These are phyloP conservation scores for Cladosporium halotolerans DNA, from an alignment of 2,329 filamentous ascomycete species.

Conservation along the genomic window DNA sequence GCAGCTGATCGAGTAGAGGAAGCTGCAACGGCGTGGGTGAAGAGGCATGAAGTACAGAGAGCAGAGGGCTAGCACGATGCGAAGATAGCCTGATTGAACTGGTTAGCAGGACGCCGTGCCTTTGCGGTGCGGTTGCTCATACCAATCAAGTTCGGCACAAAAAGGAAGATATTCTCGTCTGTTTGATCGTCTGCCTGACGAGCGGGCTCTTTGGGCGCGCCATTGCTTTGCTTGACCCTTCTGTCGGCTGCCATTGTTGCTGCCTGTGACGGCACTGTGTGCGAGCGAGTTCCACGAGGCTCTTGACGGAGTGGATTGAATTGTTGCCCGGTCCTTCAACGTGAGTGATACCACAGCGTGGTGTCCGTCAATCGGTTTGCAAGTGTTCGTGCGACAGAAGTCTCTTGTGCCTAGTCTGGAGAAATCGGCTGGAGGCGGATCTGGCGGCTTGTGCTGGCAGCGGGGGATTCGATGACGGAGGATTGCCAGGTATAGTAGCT, in stretches of 20 bases:
- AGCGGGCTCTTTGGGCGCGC: slow-evolving; percentile 22
- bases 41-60: slow-evolving; percentile 99
- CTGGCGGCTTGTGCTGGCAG: too few relatives aligned
- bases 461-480: too few relatives aligned
- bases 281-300: neutral
- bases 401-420: neutral
- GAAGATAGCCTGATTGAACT: slow-evolving; percentile 39
- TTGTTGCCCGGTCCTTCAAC: neutral
- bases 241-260: slow-evolving; percentile 7
- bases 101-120: neutral
- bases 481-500: too few relatives aligned
- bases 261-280: neutral
- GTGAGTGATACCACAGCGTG: too few relatives aligned
- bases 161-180: slow-evolving; percentile 51
- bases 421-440: neutral
- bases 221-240: slow-evolving; percentile 17
- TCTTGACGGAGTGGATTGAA: neutral
- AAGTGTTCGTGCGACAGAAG: neutral
- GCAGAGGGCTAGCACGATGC: slow-evolving; percentile 61
- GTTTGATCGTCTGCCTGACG: slow-evolving; percentile 23
- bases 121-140: slow-evolving; percentile 11
- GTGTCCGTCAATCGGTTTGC: too few relatives aligned
- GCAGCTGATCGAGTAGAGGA: slow-evolving; percentile 89
- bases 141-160: slow-evolving; percentile 49
- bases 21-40: slow-evolving; percentile 88